Evolutionary conservation across 352 stramenopile genomes (phyloP), one percentile per base, ranked within the genome.

Genomic region (Phytopythium boreale): DNA sequence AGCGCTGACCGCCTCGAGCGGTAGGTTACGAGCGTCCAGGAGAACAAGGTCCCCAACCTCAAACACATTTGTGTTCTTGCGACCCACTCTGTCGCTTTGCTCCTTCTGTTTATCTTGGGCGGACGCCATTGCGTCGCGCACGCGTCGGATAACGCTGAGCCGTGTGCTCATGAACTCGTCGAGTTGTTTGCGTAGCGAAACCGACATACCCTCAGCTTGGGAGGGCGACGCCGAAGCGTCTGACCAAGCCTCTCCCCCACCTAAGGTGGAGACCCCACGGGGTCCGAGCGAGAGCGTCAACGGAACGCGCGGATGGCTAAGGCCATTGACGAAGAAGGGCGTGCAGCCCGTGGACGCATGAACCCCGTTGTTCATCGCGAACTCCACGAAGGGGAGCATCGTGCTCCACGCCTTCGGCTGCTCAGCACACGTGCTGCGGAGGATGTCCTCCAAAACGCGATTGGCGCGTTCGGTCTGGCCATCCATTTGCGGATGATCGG

Each of bases 321-420:
- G 22, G 1, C 27, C 41, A 53, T 73, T 70, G 17, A 70, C 41
- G 58, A 63, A 68, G 58, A 74, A 70, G 12, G 59, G 64, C 15
- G 61, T 72, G 37, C 52, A 55, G 24, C 60, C 56, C 2, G 69
- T 71, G 14, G 63, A 76, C 14, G 52, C 66, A 34, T 71, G 63
- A 36, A 71, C 64, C 17, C 59, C 56, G 22, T 73, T 73, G 57
- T 70, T 73, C 37, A 76, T 75, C 7, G 59, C 70, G 44, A 76
- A 75, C 39, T 75, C 59, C 37, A 64, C 70, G 17, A 75, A 51
- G 6, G 67, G 56, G 0, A 80, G 37, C 17, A 20, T 36, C 2
- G 46, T 19, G 5, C 46, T 59, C 65, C 69, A 79, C 12, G n/a
- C 29, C n/a, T 22, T 31, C 1, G 62, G 68, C 15, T 52, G 37